Evolutionary conservation across 1,284 basidiomycete species (phyloP).

Genomic region (Marasmius tenuissimus): DNA sequence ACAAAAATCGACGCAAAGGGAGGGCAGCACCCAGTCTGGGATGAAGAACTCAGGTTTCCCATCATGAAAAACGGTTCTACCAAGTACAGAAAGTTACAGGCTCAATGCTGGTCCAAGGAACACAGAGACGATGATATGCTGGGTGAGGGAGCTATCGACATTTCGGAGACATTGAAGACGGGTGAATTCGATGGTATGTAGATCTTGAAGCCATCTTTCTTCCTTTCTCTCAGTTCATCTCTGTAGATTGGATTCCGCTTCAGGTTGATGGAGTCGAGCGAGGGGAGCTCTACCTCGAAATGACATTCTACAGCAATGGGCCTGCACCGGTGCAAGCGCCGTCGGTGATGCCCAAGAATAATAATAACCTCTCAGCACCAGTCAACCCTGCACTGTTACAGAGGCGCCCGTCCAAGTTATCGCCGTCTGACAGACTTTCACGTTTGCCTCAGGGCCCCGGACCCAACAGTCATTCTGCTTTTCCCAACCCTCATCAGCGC

Average conservation of each 20-base stretch:
- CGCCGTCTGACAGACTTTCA: conserved; percentile 24
- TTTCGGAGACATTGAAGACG: conserved; percentile 62
- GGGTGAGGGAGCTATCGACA: conserved; percentile 62
- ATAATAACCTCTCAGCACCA: conserved; percentile 7
- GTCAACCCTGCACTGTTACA: conserved; percentile 6
- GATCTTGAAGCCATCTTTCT: neutral
- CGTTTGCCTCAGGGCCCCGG: conserved; percentile 16
- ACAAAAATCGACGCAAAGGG: conserved; percentile 68
- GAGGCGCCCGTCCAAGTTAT: conserved; percentile 27
- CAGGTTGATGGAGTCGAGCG: conserved; percentile 53
- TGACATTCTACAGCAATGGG: conserved; percentile 70
- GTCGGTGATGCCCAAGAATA: conserved; percentile 8
- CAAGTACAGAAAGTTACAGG: conserved; percentile 55
- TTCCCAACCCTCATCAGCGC: neutral
- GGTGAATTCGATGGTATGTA: conserved; percentile 77
- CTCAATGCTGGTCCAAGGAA: conserved; percentile 68
- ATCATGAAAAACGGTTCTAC: conserved; percentile 46
- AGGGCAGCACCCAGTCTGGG: conserved; percentile 79
- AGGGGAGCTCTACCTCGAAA: conserved; percentile 76
- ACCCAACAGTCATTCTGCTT: conserved; percentile 18
- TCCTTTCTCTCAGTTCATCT: conserved; percentile 3
- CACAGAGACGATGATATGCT: conserved; percentile 57
- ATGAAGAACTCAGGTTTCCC: conserved; percentile 66
- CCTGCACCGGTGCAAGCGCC: conserved; percentile 45
- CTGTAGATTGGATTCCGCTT: conserved; percentile 67